A percentile compares a stretch with the other conserved stretches of the same genome.
phyloP scores from a whole-genome alignment of 768 basidiomycete species.

The Boletales sp. region DNA sequence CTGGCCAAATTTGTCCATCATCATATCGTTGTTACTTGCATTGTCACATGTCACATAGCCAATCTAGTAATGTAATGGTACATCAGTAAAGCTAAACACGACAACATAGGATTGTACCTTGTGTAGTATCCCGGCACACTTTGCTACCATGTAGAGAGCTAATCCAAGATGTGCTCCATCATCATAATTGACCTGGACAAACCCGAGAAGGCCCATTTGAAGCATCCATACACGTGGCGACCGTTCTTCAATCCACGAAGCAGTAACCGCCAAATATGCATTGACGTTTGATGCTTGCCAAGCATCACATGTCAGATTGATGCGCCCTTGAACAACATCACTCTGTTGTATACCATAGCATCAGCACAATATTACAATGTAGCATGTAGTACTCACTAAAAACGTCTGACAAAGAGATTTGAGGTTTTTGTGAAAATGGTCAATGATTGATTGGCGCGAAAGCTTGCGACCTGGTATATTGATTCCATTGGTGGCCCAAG shows the following conservation, averaged over 20 bases:
- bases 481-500: not conserved
- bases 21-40: not conserved
- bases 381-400: not conserved
- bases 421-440: not conserved
- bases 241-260: not conserved
- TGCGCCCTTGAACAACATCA: not conserved
- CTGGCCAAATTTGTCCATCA: not conserved
- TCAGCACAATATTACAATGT: not conserved
- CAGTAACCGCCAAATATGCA: not conserved
- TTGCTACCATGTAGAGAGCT: too few species aligned
- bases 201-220: not conserved
- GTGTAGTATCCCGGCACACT: too few species aligned
- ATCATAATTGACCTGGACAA: too few species aligned
- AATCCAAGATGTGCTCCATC: too few species aligned
- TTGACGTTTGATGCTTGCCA: conserved; percentile 1
- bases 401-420: not conserved
- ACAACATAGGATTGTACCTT: too few species aligned
- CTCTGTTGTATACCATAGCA: not conserved
- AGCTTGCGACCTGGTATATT: not conserved
- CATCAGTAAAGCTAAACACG: too few species aligned
- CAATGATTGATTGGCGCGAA: not conserved
- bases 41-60: conserved; percentile 31
- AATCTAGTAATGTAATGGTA: conserved; percentile 21
- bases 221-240: not conserved
- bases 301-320: not conserved